Conservation (phyloP, 345 rosid genomes). For the Excoecaria cochinchinensis region DNA sequence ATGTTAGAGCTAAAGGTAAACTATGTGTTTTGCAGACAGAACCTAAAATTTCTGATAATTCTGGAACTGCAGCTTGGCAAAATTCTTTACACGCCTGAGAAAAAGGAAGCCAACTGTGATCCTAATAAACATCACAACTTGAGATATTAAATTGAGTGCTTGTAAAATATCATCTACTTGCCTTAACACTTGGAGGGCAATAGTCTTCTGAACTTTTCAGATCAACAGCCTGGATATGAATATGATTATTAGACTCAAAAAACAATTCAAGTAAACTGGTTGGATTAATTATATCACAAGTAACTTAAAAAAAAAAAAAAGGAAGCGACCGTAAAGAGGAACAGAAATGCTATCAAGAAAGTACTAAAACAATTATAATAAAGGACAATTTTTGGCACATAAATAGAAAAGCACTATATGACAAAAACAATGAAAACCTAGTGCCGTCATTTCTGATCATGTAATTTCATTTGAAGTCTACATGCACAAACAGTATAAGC, state of each 20-base stretch:
- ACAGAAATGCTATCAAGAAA: neutral
- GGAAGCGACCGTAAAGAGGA: too few relatives aligned
- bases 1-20: constrained; percentile 77
- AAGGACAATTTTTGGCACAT: neutral
- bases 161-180: constrained; percentile 25
- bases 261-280: constrained; percentile 4
- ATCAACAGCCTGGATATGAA: constrained; percentile 68
- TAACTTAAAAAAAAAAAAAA: neutral
- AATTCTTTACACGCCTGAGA: constrained; percentile 54
- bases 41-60: constrained; percentile 49
- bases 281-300: constrained; percentile 13
- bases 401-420: too few relatives aligned
- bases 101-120: constrained; percentile 27
- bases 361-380: neutral
- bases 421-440: neutral
- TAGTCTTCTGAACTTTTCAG: constrained; percentile 63
- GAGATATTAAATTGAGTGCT: constrained; percentile 8
- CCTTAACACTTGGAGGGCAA: constrained; percentile 51
- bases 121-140: constrained; percentile 27
- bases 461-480: neutral
- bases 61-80: constrained; percentile 52
- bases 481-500: neutral
- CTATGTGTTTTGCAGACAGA: constrained; percentile 57
- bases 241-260: constrained; percentile 22
- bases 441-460: neutral